Conservation (phyloP, 768 basidiomycete species). For the Lactifluus volemus region DNA sequence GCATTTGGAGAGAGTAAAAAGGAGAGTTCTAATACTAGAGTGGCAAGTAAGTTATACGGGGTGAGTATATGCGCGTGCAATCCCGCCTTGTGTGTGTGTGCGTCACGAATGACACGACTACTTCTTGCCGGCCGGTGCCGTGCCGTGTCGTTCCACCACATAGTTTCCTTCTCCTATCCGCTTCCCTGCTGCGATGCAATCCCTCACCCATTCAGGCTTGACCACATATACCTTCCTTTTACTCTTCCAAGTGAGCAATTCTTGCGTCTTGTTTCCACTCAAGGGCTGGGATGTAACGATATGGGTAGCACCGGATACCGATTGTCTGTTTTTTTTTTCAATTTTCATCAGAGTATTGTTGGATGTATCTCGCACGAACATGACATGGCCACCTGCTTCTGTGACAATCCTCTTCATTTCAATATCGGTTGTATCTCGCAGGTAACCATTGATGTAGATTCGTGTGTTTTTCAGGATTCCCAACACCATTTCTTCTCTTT, state of each 20-base stretch:
- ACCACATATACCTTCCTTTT: conserved; percentile 51
- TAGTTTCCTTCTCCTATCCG: conserved; percentile 55
- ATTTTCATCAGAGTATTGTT: not conserved
- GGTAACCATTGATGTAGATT: conserved; percentile 65
- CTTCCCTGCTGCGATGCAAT: conserved; percentile 55
- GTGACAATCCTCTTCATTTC: conserved; percentile 65
- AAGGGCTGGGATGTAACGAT: conserved; percentile 67
- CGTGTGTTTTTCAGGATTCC: conserved; percentile 35
- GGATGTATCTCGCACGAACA: conserved; percentile 34
- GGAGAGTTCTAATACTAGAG: conserved; percentile 6
- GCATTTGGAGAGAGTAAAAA: conserved; percentile 36
- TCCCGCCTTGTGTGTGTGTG: too few relatives aligned
- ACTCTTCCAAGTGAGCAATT: conserved; percentile 43
- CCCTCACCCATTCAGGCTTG: conserved; percentile 65
- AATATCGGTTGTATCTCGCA: conserved; percentile 64
- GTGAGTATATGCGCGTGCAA: too few relatives aligned
- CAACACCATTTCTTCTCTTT: conserved; percentile 19
- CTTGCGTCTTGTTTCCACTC: conserved; percentile 64
- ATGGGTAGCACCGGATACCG: conserved; percentile 62
- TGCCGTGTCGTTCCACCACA: not conserved
- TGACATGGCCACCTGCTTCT: conserved; percentile 55
- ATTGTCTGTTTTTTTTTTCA: conserved; percentile 31
- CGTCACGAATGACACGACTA: too few relatives aligned
- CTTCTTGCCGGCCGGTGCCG: conserved; percentile 27
- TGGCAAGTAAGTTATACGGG: conserved; percentile 1